Conservation (phyloP, 2,329 filamentous ascomycete genomes). For the Fusarium scirpi region DNA sequence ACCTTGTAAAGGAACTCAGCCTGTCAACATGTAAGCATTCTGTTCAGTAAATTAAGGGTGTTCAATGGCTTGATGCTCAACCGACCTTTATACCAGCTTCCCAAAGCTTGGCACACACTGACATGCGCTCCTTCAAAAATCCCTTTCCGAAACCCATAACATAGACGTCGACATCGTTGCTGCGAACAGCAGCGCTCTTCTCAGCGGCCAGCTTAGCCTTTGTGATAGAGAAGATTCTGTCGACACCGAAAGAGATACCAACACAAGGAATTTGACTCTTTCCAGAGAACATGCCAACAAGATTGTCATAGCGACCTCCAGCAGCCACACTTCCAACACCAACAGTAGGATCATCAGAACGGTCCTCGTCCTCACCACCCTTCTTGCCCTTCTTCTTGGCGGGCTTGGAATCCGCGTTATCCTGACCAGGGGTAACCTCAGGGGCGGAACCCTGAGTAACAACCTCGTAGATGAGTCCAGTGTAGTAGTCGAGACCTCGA, state of each 20-base stretch:
- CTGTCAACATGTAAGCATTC: slow-evolving; percentile 52
- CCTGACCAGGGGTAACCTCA: slow-evolving; percentile 54
- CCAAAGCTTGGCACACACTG: slow-evolving; percentile 82
- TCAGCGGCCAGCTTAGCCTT: slow-evolving; percentile 77
- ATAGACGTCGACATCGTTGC: slow-evolving; percentile 87
- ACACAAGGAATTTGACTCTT: slow-evolving; percentile 79
- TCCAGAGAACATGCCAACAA: slow-evolving; percentile 93
- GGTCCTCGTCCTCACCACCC: slow-evolving; percentile 69
- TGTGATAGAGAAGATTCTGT: slow-evolving; percentile 93
- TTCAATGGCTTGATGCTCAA: slow-evolving; percentile 6
- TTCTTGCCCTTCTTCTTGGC: slow-evolving; percentile 65
- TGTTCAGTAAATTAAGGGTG: neutral
- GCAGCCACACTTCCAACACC: slow-evolving; percentile 91
- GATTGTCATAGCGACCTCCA: slow-evolving; percentile 90
- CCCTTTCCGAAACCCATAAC: slow-evolving; percentile 96
- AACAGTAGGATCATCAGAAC: slow-evolving; percentile 81
- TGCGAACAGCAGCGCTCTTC: slow-evolving; percentile 61
- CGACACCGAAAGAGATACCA: slow-evolving; percentile 88
- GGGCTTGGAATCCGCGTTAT: slow-evolving; percentile 52
- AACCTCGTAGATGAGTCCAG: slow-evolving; percentile 90
- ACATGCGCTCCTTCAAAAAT: slow-evolving; percentile 87
- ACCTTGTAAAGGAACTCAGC: slow-evolving; percentile 91
- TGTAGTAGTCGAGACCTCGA: slow-evolving; percentile 93
- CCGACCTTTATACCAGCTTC: slow-evolving; percentile 84
- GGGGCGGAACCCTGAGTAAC: slow-evolving; percentile 82